A percentile compares a stretch with the other conserved stretches of the same genome.
These are phyloP conservation scores for Kazachstania sp. DNA, from an alignment of 1,139 yeast species.

Conservation along the genomic window DNA sequence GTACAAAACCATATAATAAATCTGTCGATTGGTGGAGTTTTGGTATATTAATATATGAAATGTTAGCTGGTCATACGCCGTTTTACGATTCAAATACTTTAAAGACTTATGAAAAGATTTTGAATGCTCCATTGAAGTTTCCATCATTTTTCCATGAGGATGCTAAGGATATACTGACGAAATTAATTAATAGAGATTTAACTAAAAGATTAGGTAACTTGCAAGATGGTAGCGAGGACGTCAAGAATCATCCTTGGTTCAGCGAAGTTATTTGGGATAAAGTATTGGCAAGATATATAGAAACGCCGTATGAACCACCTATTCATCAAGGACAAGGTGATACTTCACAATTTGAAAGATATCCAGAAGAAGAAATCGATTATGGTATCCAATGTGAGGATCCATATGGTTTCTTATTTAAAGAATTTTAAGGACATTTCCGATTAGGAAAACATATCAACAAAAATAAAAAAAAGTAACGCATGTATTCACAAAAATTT, in stretches of 20 bases:
- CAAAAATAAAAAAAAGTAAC: too few relatives aligned
- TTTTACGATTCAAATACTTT: conserved; percentile 93
- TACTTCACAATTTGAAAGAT: conserved; percentile 83
- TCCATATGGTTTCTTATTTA: conserved; percentile 65
- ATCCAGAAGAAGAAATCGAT: conserved; percentile 86
- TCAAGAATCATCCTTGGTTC: conserved; percentile 89
- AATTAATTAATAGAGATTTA: conserved; percentile 78
- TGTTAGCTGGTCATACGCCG: conserved; percentile 98
- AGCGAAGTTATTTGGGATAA: conserved; percentile 94
- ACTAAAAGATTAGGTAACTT: conserved; percentile 85
- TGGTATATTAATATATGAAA: conserved; percentile 86
- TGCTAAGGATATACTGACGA: conserved; percentile 68
- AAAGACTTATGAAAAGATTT: conserved; percentile 91
- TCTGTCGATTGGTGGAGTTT: conserved; percentile 99
- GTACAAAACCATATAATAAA: conserved; percentile 92
- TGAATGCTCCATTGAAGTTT: conserved; percentile 75
- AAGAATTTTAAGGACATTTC: conserved; percentile 48
- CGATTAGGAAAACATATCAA: neutral
- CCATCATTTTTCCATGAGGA: conserved; percentile 85
- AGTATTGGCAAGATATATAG: conserved; percentile 76
- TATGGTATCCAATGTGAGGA: conserved; percentile 79
- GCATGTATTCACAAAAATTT: too few relatives aligned
- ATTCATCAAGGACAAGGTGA: conserved; percentile 94
- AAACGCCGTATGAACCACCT: conserved; percentile 99
- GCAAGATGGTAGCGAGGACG: conserved; percentile 81